Conservation (phyloP, 257 asterid species). For the Anisodus tanguticus region DNA sequence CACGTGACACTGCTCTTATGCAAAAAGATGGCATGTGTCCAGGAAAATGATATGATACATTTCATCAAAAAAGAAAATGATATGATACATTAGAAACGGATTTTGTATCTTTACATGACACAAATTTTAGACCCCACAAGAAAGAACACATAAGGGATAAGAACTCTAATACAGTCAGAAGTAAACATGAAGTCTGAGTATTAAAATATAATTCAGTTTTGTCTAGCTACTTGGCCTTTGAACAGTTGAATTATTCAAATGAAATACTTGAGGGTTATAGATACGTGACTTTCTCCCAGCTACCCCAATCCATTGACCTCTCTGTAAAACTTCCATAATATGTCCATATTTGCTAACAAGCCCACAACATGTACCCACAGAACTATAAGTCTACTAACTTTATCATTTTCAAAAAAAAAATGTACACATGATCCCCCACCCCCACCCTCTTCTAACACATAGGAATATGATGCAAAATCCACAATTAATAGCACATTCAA, state of each 20-base stretch:
- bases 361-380: neutral
- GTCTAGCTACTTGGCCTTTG: neutral
- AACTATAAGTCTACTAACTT: neutral
- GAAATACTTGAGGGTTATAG: neutral
- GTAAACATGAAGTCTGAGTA: neutral
- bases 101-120: neutral
- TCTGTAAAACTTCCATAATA: slow-evolving; percentile 1
- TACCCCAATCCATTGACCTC: neutral
- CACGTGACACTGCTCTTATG: neutral
- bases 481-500: neutral
- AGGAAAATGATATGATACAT: neutral
- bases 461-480: neutral
- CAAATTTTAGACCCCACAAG: slow-evolving; percentile 9
- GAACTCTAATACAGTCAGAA: neutral
- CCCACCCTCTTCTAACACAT: neutral
- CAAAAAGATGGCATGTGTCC: slow-evolving; percentile 8
- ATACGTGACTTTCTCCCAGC: neutral
- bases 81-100: neutral
- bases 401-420: no score
- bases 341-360: neutral
- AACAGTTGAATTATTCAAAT: neutral
- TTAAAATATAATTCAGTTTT: neutral
- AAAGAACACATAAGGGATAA: neutral
- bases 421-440: neutral
- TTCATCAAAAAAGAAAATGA: neutral